Evolutionary conservation across 768 basidiomycete species (phyloP).

Genomic region (Tricholoma furcatifolium): DNA sequence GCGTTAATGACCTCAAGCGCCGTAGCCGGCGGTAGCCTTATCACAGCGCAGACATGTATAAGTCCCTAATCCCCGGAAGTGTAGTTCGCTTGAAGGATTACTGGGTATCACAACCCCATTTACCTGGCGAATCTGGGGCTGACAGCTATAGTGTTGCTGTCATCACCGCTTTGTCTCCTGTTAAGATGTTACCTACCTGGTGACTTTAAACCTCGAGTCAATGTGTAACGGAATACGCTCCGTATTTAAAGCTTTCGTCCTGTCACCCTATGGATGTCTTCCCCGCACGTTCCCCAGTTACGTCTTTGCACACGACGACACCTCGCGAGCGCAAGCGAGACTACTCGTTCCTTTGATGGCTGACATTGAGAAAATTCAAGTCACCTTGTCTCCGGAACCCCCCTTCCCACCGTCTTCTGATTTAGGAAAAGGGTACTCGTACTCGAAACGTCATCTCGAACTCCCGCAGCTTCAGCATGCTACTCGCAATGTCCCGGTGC

Average conservation of each 20-base stretch:
- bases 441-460: not conserved
- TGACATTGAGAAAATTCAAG: constrained; percentile 17
- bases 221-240: not conserved
- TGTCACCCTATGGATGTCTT: not conserved
- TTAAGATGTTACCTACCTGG: constrained; percentile 1
- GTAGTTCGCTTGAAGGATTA: not conserved
- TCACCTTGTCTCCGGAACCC: constrained; percentile 2
- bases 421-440: not conserved
- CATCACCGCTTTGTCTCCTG: not conserved
- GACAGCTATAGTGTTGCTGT: constrained; percentile 9
- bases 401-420: not conserved
- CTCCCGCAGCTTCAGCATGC: constrained; percentile 1
- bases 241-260: constrained; percentile 5
- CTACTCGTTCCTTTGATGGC: constrained; percentile 10
- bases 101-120: not conserved
- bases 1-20: not conserved
- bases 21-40: not conserved
- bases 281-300: not conserved
- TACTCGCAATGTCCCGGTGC: not conserved
- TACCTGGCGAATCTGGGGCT: constrained; percentile 4
- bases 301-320: not conserved
- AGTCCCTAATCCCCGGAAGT: not conserved
- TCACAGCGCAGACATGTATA: not conserved
- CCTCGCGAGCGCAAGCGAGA: constrained; percentile 1
- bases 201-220: constrained; percentile 5